Conservation (phyloP, 164 flowering plant species). For the Echeveria elegans region DNA sequence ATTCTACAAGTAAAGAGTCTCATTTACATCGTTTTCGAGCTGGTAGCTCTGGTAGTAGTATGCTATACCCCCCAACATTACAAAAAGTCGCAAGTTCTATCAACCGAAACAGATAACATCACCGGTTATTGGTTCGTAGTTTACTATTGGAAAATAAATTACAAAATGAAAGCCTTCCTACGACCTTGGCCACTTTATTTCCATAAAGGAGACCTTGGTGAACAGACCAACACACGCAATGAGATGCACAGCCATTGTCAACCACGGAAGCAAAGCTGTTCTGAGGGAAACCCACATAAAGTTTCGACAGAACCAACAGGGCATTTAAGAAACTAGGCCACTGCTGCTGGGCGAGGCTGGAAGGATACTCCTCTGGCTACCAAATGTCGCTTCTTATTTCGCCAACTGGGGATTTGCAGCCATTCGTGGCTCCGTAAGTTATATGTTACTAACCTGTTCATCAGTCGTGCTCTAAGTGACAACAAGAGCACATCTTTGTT, state of each 20-base stretch:
- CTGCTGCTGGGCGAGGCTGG: conserved; percentile 67
- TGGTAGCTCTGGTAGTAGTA: too few relatives aligned
- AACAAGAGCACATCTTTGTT: conserved; percentile 86
- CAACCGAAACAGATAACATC: neutral
- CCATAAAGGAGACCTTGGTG: neutral
- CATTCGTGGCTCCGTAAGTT: conserved; percentile 58
- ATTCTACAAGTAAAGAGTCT: too few relatives aligned
- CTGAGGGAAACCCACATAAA: neutral
- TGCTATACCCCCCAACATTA: too few relatives aligned
- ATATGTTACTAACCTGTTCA: conserved; percentile 79
- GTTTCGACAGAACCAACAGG: neutral
- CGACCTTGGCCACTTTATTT: neutral
- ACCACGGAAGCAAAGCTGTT: neutral
- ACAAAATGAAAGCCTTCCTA: neutral
- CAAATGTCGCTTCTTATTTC: conserved; percentile 75
- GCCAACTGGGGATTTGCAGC: conserved; percentile 72
- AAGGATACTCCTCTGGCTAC: conserved; percentile 85
- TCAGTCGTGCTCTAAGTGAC: conserved; percentile 66
- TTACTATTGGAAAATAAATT: neutral
- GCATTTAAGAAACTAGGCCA: conserved; percentile 25
- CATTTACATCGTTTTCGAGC: too few relatives aligned
- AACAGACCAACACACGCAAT: neutral
- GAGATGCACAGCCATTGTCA: neutral
- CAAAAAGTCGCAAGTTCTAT: too few relatives aligned
- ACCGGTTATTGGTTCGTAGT: neutral